Percentiles rank a stretch among this genome's conserved stretches.
These are phyloP conservation scores for Collybiopsis luxurians DNA, from an alignment of 768 basidiomycete genomes.

Conservation along the genomic window DNA sequence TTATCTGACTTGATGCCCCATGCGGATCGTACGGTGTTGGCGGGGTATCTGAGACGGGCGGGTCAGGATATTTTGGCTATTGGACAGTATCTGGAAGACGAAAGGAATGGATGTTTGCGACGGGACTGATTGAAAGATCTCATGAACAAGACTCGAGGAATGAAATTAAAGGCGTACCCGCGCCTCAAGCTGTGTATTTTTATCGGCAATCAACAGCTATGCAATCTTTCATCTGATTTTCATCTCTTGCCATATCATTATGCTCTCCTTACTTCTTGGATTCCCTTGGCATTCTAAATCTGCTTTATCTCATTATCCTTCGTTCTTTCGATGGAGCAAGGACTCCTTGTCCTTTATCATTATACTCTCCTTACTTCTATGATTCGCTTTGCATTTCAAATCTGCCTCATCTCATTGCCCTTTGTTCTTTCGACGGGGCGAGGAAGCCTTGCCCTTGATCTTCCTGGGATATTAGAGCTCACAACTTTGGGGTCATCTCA, in stretches of 20 bases:
- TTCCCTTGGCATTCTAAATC: neutral
- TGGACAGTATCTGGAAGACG: constrained; percentile 82
- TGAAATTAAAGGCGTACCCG: no score
- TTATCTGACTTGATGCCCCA: constrained; percentile 70
- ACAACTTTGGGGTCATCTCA: neutral
- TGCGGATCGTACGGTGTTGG: constrained; percentile 64
- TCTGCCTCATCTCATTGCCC: no score
- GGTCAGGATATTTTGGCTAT: constrained; percentile 86
- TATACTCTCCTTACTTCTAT: no score
- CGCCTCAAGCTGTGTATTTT: no score
- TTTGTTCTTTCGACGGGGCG: no score
- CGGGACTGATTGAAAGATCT: neutral
- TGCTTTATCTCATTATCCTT: neutral
- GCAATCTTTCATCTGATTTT: neutral
- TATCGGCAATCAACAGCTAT: neutral
- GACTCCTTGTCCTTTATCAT: no score
- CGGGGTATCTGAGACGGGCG: constrained; percentile 67
- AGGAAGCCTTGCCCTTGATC: no score
- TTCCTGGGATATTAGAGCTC: no score
- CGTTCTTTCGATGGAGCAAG: neutral
- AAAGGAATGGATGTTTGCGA: constrained; percentile 67
- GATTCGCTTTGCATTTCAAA: no score
- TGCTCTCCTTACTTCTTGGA: neutral
- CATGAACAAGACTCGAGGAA: no score
- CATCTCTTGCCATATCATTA: constrained; percentile 1